Conservation (phyloP, 1,284 basidiomycete species). For the Phellopilus nigrolimitatus region DNA sequence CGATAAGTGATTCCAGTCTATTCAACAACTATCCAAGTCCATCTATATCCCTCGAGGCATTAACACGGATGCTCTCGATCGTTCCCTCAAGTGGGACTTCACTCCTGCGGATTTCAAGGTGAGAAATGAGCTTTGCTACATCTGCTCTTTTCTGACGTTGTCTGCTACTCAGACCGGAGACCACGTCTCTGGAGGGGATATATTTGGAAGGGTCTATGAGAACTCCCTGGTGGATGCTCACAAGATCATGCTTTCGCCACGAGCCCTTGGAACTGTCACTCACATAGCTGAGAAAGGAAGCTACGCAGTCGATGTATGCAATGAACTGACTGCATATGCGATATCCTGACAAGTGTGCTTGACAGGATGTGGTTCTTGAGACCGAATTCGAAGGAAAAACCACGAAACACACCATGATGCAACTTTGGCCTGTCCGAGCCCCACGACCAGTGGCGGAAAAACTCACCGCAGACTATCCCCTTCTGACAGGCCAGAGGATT, state of each 20-base stretch:
- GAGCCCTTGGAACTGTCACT: constrained; percentile 93
- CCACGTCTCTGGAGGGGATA: constrained; percentile 95
- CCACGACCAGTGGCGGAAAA: constrained; percentile 95
- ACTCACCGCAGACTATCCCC: constrained; percentile 87
- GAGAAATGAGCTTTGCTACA: constrained; percentile 19
- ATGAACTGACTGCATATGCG: background rate
- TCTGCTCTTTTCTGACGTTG: constrained; percentile 10
- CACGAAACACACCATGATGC: constrained; percentile 94
- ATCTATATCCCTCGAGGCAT: constrained; percentile 99
- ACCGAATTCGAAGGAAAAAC: constrained; percentile 97
- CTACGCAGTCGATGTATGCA: constrained; percentile 82
- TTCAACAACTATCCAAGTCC: constrained; percentile 93
- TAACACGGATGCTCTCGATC: constrained; percentile 93
- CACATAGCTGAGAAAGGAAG: constrained; percentile 92
- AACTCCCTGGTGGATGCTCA: constrained; percentile 96
- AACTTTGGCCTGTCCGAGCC: constrained; percentile 98
- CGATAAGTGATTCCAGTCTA: constrained; percentile 51
- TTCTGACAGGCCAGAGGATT: constrained; percentile 96
- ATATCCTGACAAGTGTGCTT: constrained; percentile 6
- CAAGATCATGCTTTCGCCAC: constrained; percentile 94
- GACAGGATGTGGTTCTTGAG: constrained; percentile 89
- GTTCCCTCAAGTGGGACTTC: constrained; percentile 93
- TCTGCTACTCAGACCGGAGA: constrained; percentile 72
- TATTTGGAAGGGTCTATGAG: constrained; percentile 94
- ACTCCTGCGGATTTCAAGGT: constrained; percentile 81